phyloP scores from a whole-genome alignment of 805 yeast genomes.

The Myxozyma melibiosi region DNA sequence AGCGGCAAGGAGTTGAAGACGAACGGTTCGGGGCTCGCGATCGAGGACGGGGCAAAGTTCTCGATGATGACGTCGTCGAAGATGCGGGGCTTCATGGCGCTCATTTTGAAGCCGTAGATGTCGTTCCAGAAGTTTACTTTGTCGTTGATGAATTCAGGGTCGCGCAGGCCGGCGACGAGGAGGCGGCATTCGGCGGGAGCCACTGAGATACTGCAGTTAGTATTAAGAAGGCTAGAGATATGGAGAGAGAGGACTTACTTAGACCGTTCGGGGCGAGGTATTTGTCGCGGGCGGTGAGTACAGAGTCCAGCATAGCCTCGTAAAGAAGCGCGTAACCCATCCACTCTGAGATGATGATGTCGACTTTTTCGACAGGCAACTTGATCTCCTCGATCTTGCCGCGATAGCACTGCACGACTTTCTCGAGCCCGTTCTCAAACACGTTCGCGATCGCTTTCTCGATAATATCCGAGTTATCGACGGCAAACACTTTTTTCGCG shows the following conservation, averaged over 20 bases:
- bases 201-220: slow-evolving; percentile 52
- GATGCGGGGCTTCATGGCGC: slow-evolving; percentile 66
- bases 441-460: slow-evolving; percentile 93
- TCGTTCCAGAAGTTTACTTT: slow-evolving; percentile 94
- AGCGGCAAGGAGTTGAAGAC: slow-evolving; percentile 74
- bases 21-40: slow-evolving; percentile 62
- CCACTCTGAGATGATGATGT: slow-evolving; percentile 96
- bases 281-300: slow-evolving; percentile 87
- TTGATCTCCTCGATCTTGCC: slow-evolving; percentile 92
- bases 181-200: slow-evolving; percentile 93
- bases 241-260: not conserved
- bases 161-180: slow-evolving; percentile 90
- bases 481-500: slow-evolving; percentile 96
- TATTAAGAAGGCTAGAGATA: not conserved
- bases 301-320: slow-evolving; percentile 98
- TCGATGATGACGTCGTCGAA: slow-evolving; percentile 78
- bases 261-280: slow-evolving; percentile 79
- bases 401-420: slow-evolving; percentile 81
- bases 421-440: slow-evolving; percentile 76
- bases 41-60: slow-evolving; percentile 60
- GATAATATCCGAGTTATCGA: slow-evolving; percentile 95
- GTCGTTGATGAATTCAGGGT: slow-evolving; percentile 86
- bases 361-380: slow-evolving; percentile 85
- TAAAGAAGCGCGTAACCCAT: slow-evolving; percentile 97
- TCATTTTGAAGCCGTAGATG: slow-evolving; percentile 90